Percentiles rank a stretch among this genome's conserved stretches.
These are phyloP conservation scores for Rubia peregrina DNA, from an alignment of 305 asterid genomes.

Conservation along the genomic window DNA sequence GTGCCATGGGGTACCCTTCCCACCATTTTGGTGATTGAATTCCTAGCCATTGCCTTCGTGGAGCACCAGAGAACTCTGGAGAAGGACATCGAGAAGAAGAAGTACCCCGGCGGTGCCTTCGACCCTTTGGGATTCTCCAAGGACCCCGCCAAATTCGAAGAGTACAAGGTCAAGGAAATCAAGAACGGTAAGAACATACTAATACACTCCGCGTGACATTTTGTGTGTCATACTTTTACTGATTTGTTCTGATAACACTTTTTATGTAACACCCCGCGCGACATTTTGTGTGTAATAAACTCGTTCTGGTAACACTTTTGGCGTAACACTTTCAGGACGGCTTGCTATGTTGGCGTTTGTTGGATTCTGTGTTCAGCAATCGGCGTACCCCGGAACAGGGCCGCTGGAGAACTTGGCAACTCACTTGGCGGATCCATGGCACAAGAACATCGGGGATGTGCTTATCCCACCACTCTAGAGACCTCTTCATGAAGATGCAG, in stretches of 20 bases:
- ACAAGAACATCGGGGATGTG: slow-evolving; percentile 79
- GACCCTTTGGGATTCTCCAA: slow-evolving; percentile 82
- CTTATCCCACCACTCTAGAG: slow-evolving; percentile 43
- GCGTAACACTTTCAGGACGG: slow-evolving; percentile 37
- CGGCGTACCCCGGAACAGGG: slow-evolving; percentile 88
- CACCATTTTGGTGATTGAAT: slow-evolving; percentile 74
- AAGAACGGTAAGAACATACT: slow-evolving; percentile 53
- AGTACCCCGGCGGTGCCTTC: slow-evolving; percentile 35
- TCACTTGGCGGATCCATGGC: slow-evolving; percentile 90
- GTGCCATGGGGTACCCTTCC: slow-evolving; percentile 98
- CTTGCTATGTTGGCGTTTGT: slow-evolving; percentile 80
- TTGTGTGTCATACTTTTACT: too few species aligned
- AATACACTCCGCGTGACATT: too few species aligned
- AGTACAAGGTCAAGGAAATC: slow-evolving; percentile 82
- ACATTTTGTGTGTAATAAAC: not conserved
- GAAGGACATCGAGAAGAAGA: slow-evolving; percentile 85
- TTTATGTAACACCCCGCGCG: too few species aligned
- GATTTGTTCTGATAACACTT: too few species aligned
- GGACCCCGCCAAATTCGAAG: slow-evolving; percentile 71
- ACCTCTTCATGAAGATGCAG: not conserved
- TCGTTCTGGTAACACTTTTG: not conserved
- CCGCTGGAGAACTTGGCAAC: slow-evolving; percentile 88
- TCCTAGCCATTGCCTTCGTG: slow-evolving; percentile 77
- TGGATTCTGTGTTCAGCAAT: slow-evolving; percentile 76
- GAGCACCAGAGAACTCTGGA: slow-evolving; percentile 94